Evolutionary conservation across 129 eudicot genomes (phyloP).

Genomic region (Flaveria brownii): DNA sequence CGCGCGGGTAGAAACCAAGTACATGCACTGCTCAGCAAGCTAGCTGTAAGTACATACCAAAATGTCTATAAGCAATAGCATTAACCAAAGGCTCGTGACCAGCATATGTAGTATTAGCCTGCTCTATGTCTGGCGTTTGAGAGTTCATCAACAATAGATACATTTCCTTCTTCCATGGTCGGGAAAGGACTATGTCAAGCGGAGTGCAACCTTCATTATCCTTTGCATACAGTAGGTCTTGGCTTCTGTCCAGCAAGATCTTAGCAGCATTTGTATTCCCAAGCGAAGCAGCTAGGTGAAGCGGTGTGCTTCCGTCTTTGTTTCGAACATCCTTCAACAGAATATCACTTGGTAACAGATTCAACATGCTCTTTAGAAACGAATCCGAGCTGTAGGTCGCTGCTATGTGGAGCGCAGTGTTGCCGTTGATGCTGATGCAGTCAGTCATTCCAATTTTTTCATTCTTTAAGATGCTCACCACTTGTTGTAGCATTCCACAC

Average conservation of each 20-base stretch:
- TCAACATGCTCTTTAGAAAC: background rate
- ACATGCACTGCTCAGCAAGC: background rate
- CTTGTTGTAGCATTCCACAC: background rate
- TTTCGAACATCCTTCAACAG: background rate
- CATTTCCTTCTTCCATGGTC: background rate
- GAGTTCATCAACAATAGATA: background rate
- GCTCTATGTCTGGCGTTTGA: background rate
- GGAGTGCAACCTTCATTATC: background rate
- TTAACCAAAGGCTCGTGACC: background rate
- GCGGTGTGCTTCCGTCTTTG: background rate
- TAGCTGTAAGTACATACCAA: background rate
- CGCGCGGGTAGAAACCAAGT: too few species aligned
- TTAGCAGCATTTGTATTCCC: constrained; percentile 4
- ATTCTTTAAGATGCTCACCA: background rate
- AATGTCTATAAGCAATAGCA: background rate
- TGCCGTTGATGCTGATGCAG: background rate
- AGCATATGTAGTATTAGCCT: background rate
- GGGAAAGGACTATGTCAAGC: background rate
- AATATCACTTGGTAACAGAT: background rate
- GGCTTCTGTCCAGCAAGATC: background rate
- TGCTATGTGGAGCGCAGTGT: constrained; percentile 16
- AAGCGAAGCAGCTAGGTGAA: background rate
- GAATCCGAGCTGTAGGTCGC: background rate
- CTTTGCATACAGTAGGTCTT: background rate
- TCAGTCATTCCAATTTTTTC: background rate